Evolutionary conservation across 805 yeast species (phyloP).

Genomic region (Candida maesae): DNA sequence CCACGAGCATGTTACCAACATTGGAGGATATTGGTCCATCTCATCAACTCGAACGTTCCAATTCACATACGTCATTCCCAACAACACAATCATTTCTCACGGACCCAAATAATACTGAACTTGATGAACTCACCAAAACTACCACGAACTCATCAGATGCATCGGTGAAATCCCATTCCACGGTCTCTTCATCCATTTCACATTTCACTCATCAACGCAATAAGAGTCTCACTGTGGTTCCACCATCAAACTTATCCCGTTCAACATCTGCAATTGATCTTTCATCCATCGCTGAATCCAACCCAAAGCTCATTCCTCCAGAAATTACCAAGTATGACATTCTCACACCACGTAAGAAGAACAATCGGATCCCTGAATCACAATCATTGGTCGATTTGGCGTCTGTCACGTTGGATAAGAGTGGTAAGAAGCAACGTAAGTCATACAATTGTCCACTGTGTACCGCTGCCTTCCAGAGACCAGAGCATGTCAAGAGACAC

Average conservation of each 20-base stretch:
- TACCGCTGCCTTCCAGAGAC: conserved; percentile 57
- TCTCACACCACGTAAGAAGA: conserved; percentile 22
- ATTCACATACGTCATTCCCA: conserved; percentile 1
- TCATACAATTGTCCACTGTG: conserved; percentile 65
- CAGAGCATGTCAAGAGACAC: conserved; percentile 76
- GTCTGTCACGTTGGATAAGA: background rate
- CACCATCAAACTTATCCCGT: conserved; percentile 21
- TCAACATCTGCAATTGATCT: conserved; percentile 53
- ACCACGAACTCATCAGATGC: conserved; percentile 2
- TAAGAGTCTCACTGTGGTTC: background rate
- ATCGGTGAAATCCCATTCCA: conserved; percentile 1
- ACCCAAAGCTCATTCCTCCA: conserved; percentile 18
- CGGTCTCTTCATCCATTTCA: conserved; percentile 4
- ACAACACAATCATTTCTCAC: conserved; percentile 2
- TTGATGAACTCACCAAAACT: conserved; percentile 2
- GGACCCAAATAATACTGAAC: conserved; percentile 9
- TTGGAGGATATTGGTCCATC: background rate
- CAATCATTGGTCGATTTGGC: conserved; percentile 19
- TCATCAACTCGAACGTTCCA: background rate
- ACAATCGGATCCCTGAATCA: conserved; percentile 14
- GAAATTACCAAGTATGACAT: conserved; percentile 26
- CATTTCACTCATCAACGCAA: conserved; percentile 1
- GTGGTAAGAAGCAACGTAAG: conserved; percentile 29
- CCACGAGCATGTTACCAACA: too few relatives aligned
- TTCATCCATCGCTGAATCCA: conserved; percentile 30